phyloP scores from a whole-genome alignment of 2,329 filamentous ascomycete species.

The Polychaeton citri region DNA sequence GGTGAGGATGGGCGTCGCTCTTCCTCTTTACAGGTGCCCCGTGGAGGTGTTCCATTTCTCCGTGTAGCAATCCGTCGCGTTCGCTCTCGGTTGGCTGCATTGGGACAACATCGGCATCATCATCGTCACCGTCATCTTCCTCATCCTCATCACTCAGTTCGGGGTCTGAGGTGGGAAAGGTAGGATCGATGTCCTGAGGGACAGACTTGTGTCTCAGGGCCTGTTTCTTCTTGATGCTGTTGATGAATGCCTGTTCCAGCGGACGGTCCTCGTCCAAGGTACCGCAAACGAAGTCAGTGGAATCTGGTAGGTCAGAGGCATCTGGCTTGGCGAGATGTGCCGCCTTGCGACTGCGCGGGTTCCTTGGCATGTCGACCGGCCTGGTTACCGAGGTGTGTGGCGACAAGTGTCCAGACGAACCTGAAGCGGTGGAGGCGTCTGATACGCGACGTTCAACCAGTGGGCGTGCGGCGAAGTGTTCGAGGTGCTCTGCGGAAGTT shows the following conservation, averaged over 20 bases:
- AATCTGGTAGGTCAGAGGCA: conserved; percentile 73
- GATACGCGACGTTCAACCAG: conserved; percentile 34
- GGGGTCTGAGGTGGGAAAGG: conserved; percentile 86
- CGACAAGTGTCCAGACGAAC: conserved; percentile 23
- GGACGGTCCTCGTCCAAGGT: conserved; percentile 92
- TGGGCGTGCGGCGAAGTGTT: conserved; percentile 22
- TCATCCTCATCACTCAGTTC: conserved; percentile 71
- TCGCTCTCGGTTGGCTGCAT: conserved; percentile 46
- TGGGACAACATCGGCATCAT: conserved; percentile 13
- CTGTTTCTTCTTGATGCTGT: conserved; percentile 67
- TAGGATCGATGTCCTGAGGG: conserved; percentile 96
- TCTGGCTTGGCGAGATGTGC: conserved; percentile 16
- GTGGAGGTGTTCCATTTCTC: conserved; percentile 26
- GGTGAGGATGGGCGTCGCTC: background rate
- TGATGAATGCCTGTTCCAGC: conserved; percentile 85
- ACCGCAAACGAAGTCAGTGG: conserved; percentile 97
- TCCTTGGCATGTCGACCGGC: background rate
- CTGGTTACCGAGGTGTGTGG: conserved; percentile 2
- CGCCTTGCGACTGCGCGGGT: conserved; percentile 21
- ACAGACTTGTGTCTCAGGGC: conserved; percentile 68
- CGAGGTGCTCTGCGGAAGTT: conserved; percentile 39
- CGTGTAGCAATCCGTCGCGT: conserved; percentile 53
- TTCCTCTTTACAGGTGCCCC: conserved; percentile 7
- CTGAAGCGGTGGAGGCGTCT: conserved; percentile 42
- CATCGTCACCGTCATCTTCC: conserved; percentile 38